Percentiles rank a stretch among this genome's conserved stretches.
These are phyloP conservation scores for Sarcodon sp. DNA, from an alignment of 768 basidiomycete species.

Conservation along the genomic window DNA sequence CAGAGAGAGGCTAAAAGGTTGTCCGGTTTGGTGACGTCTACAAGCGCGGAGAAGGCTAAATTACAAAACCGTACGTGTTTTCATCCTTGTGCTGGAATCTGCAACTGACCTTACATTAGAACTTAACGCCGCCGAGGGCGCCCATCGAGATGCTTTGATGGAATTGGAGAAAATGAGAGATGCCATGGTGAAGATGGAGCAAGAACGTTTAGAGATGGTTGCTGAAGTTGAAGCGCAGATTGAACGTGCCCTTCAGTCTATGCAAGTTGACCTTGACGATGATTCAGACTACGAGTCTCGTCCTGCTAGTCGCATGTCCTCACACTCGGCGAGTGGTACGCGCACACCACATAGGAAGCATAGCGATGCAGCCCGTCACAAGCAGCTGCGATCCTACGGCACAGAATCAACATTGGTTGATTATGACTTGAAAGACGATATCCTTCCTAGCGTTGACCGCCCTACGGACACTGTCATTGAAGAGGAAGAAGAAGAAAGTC, in stretches of 20 bases:
- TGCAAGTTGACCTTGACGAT: constrained; percentile 54
- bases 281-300: constrained; percentile 72
- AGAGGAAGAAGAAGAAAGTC: constrained; percentile 39
- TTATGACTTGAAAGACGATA: constrained; percentile 34
- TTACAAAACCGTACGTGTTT: constrained; percentile 58
- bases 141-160: constrained; percentile 66
- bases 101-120: constrained; percentile 27
- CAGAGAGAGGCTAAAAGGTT: constrained; percentile 80
- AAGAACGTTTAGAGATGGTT: constrained; percentile 79
- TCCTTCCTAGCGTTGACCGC: constrained; percentile 19
- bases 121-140: constrained; percentile 68
- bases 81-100: neutral
- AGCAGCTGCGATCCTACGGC: constrained; percentile 53
- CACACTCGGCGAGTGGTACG: constrained; percentile 23
- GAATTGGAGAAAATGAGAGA: constrained; percentile 78
- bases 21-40: constrained; percentile 65
- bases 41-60: constrained; percentile 66
- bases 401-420: constrained; percentile 78
- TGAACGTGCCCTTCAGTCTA: constrained; percentile 72
- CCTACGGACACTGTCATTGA: constrained; percentile 44
- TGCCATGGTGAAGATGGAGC: constrained; percentile 80
- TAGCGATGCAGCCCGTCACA: neutral
- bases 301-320: constrained; percentile 56
- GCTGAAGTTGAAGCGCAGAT: constrained; percentile 92
- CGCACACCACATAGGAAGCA: constrained; percentile 21